Percentiles rank a stretch among this genome's conserved stretches.
phyloP scores from a whole-genome alignment of 305 asterid genomes.

The Ruellia speciosa region DNA sequence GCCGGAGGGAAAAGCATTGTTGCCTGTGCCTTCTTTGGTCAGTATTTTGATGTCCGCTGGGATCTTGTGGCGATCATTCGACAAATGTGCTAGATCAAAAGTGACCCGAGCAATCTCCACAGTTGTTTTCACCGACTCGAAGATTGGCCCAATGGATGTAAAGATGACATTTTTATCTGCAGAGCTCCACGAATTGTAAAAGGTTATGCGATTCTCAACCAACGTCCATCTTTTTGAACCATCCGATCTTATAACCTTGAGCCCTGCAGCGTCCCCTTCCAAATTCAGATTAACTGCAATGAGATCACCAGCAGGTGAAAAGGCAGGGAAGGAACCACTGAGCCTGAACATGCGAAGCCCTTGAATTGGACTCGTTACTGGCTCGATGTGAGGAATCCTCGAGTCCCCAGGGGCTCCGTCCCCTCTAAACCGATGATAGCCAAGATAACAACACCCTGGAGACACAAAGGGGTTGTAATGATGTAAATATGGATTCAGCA shows the following conservation, averaged over 20 bases:
- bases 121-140: constrained; percentile 29
- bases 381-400: constrained; percentile 45
- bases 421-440: constrained; percentile 68
- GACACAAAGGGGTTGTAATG: constrained; percentile 79
- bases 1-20: constrained; percentile 78
- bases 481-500: constrained; percentile 50
- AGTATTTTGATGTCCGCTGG: constrained; percentile 45
- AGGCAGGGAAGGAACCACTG: constrained; percentile 58
- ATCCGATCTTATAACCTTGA: constrained; percentile 49
- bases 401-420: constrained; percentile 35
- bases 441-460: constrained; percentile 32
- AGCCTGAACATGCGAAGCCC: constrained; percentile 49
- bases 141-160: constrained; percentile 68
- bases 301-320: constrained; percentile 53
- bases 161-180: constrained; percentile 49
- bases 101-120: constrained; percentile 76
- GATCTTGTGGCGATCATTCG: constrained; percentile 21
- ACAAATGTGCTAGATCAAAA: constrained; percentile 34
- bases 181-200: constrained; percentile 66
- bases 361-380: constrained; percentile 37
- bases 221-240: constrained; percentile 62
- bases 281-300: constrained; percentile 50
- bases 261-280: constrained; percentile 34
- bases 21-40: constrained; percentile 53
- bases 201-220: constrained; percentile 37